A percentile compares a stretch with the other conserved stretches of the same genome.
Evolutionary conservation across 495 filamentous ascomycete species (phyloP).

Genomic region (Neurospora intermedia): DNA sequence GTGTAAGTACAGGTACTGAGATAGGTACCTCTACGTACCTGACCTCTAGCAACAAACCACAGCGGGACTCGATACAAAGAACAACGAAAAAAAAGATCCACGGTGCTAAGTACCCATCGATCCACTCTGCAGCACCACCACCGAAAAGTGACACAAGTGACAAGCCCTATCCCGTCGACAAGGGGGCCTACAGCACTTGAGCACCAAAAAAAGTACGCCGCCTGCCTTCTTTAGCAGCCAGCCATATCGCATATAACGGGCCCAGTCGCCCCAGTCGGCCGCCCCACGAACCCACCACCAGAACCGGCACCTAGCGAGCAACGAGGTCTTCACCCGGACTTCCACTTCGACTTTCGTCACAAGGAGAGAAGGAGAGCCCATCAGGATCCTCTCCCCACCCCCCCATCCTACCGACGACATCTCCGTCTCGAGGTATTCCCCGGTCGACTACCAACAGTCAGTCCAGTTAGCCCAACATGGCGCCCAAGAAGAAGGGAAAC

Average conservation of each 20-base stretch:
- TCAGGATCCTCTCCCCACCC: background rate
- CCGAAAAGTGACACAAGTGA: background rate
- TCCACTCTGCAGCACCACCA: background rate
- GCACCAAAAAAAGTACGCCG: background rate
- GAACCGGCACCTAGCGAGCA: background rate
- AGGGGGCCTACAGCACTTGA: background rate
- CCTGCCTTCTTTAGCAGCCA: background rate
- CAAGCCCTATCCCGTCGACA: background rate
- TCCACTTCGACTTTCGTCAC: background rate
- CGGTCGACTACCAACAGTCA: background rate
- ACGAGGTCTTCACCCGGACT: background rate
- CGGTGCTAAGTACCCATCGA: background rate
- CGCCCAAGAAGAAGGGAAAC: conserved; percentile 87
- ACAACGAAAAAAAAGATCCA: background rate
- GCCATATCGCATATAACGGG: background rate
- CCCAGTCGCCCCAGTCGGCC: background rate
- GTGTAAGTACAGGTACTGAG: background rate
- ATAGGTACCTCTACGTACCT: background rate
- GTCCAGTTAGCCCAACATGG: conserved; percentile 41
- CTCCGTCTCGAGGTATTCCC: background rate
- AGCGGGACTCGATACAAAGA: background rate
- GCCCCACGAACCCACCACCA: background rate
- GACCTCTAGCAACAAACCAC: background rate
- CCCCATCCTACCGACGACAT: background rate
- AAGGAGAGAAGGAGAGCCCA: background rate